phyloP scores from a whole-genome alignment of 2,329 filamentous ascomycete genomes.

The Fusarium coffeatum region DNA sequence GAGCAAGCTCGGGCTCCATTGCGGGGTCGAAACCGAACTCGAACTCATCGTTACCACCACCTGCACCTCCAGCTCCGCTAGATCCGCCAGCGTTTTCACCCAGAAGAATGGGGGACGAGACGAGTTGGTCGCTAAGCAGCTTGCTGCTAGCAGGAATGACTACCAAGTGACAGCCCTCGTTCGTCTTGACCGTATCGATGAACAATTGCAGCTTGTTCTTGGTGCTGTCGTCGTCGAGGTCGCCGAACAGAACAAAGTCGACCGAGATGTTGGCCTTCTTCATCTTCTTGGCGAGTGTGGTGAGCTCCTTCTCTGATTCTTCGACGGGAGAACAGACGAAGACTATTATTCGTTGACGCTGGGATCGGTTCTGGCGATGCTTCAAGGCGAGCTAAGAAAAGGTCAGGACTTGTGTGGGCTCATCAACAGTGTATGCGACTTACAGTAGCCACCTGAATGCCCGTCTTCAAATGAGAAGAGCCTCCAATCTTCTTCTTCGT shows the following conservation, averaged over 20 bases:
- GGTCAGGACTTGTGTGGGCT: constrained; percentile 32
- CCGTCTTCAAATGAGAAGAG: constrained; percentile 86
- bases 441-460: constrained; percentile 95
- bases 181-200: constrained; percentile 91
- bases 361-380: constrained; percentile 97
- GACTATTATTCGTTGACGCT: constrained; percentile 95
- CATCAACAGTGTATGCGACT: constrained; percentile 50
- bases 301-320: constrained; percentile 88
- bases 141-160: constrained; percentile 91
- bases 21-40: constrained; percentile 89
- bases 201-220: constrained; percentile 94
- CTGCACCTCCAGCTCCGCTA: constrained; percentile 67
- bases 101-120: constrained; percentile 88
- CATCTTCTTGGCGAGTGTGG: constrained; percentile 95
- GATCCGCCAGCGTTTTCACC: constrained; percentile 76
- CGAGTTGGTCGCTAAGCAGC: constrained; percentile 90
- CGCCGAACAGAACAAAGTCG: constrained; percentile 95
- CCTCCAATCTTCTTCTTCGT: constrained; percentile 93
- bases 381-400: constrained; percentile 84
- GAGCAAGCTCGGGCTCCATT: constrained; percentile 90
- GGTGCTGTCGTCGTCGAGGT: constrained; percentile 88
- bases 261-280: constrained; percentile 97
- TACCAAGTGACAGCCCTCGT: constrained; percentile 90
- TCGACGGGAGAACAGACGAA: constrained; percentile 94
- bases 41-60: constrained; percentile 72